These are phyloP conservation scores for Wickerhamiella sergipiensis DNA, from an alignment of 805 yeast species.

Conservation along the genomic window DNA sequence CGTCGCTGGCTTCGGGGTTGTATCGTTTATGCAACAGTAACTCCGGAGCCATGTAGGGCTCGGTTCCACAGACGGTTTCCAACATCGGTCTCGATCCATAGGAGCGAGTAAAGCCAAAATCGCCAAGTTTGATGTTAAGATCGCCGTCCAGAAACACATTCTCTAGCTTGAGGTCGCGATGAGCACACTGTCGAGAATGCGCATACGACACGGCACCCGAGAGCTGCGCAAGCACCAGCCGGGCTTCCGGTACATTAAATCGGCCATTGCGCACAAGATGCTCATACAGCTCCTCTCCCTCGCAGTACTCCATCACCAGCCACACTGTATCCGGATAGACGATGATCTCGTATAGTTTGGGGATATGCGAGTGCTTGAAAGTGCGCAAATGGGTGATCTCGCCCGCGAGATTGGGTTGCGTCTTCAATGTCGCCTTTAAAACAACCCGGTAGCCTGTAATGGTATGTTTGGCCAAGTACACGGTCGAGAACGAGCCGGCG, in stretches of 20 bases:
- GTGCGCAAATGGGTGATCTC: conserved; percentile 84
- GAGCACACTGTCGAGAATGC: conserved; percentile 65
- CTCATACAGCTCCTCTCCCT: conserved; percentile 29
- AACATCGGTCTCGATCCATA: conserved; percentile 41
- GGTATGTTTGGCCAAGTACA: conserved; percentile 68
- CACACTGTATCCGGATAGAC: conserved; percentile 69
- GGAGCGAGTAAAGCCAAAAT: conserved; percentile 89
- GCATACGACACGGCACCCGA: conserved; percentile 56
- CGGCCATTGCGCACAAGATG: conserved; percentile 22
- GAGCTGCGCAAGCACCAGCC: conserved; percentile 34
- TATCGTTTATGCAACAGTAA: conserved; percentile 54
- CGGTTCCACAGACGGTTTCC: conserved; percentile 85
- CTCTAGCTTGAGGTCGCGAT: conserved; percentile 68
- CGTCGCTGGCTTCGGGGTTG: conserved; percentile 65
- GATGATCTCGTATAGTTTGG: conserved; percentile 72
- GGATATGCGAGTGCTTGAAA: conserved; percentile 70
- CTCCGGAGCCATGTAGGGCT: conserved; percentile 96
- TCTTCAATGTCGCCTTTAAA: conserved; percentile 60
- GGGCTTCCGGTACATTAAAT: conserved; percentile 13
- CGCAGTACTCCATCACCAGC: conserved; percentile 84
- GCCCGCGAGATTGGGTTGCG: conserved; percentile 75
- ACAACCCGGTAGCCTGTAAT: conserved; percentile 67
- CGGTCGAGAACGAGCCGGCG: conserved; percentile 81
- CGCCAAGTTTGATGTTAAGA: conserved; percentile 71
- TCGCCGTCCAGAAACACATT: conserved; percentile 67